Conservation (phyloP, 345 rosid genomes). For the Aethionema arabicum region DNA sequence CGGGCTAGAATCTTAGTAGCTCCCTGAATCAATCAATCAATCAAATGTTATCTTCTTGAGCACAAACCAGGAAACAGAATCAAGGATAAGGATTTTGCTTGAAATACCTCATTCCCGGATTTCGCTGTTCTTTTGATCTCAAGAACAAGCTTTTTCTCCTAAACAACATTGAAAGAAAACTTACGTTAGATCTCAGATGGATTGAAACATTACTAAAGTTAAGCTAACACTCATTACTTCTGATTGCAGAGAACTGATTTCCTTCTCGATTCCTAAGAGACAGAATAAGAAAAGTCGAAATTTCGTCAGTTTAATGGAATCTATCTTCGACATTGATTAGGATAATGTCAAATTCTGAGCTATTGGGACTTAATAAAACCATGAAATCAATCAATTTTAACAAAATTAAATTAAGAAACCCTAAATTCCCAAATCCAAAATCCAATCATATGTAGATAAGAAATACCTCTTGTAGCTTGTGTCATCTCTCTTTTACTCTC, state of each 20-base stretch:
- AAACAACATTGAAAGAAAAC: conserved; percentile 25
- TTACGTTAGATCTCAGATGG: conserved; percentile 11
- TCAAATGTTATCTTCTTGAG: not conserved
- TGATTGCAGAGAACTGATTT: conserved; percentile 71
- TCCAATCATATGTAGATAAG: not conserved
- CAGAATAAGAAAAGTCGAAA: not conserved
- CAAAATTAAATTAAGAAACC: not conserved
- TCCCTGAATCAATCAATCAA: conserved; percentile 43
- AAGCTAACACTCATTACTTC: conserved; percentile 56
- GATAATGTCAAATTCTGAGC: not conserved
- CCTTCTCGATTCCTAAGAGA: conserved; percentile 82
- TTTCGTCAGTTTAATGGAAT: conserved; percentile 9
- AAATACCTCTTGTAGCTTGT: conserved; percentile 84
- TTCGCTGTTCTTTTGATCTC: conserved; percentile 93
- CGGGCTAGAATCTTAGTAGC: conserved; percentile 87
- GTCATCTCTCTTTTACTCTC: conserved; percentile 91
- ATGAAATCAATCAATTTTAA: conserved; percentile 1
- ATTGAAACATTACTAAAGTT: not conserved
- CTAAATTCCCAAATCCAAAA: not conserved
- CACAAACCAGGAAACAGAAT: not conserved
- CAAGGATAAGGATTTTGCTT: not conserved
- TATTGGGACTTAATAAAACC: not conserved
- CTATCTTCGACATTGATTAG: not conserved
- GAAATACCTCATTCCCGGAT: conserved; percentile 83
- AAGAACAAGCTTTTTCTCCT: conserved; percentile 94